These are phyloP conservation scores for Nannizzia gypsea DNA, from an alignment of 2,329 filamentous ascomycete genomes.

Conservation along the genomic window DNA sequence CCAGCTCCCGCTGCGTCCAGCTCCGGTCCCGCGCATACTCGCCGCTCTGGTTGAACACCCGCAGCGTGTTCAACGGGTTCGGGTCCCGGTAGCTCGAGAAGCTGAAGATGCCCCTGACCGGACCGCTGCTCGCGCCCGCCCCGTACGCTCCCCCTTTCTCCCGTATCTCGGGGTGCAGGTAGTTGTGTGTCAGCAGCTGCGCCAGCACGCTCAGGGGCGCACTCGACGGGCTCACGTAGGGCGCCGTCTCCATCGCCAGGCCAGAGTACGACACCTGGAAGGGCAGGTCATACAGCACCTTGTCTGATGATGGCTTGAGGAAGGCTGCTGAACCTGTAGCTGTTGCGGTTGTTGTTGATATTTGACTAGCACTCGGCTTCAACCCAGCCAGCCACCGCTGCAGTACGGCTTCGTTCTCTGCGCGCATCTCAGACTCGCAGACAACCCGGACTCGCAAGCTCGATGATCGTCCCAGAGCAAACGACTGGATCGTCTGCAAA, in stretches of 20 bases:
- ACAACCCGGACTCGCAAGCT: slow-evolving; percentile 71
- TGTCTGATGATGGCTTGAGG: slow-evolving; percentile 37
- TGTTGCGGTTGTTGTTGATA: slow-evolving; percentile 14
- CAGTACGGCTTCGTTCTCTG: slow-evolving; percentile 58
- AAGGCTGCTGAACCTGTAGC: slow-evolving; percentile 13
- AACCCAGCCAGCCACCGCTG: slow-evolving; percentile 55
- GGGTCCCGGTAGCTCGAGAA: slow-evolving; percentile 97
- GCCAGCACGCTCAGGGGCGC: slow-evolving; percentile 79
- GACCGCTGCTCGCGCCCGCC: slow-evolving; percentile 71
- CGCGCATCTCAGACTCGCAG: slow-evolving; percentile 63
- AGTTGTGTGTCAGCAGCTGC: slow-evolving; percentile 88
- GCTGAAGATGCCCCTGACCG: slow-evolving; percentile 74
- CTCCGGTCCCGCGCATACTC: slow-evolving; percentile 67
- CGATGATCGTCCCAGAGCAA: slow-evolving; percentile 57
- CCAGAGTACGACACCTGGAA: slow-evolving; percentile 96
- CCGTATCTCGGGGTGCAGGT: slow-evolving; percentile 91
- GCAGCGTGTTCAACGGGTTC: slow-evolving; percentile 78
- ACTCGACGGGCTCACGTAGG: slow-evolving; percentile 63
- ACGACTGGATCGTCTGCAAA: slow-evolving; percentile 70
- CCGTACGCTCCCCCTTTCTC: slow-evolving; percentile 97
- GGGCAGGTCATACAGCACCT: slow-evolving; percentile 83
- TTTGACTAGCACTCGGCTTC: slow-evolving; percentile 30
- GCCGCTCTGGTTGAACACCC: slow-evolving; percentile 72
- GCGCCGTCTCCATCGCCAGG: slow-evolving; percentile 67
- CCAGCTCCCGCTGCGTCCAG: slow-evolving; percentile 75